These are phyloP conservation scores for Boletus pseudopeckii DNA, from an alignment of 768 basidiomycete genomes.

Conservation along the genomic window DNA sequence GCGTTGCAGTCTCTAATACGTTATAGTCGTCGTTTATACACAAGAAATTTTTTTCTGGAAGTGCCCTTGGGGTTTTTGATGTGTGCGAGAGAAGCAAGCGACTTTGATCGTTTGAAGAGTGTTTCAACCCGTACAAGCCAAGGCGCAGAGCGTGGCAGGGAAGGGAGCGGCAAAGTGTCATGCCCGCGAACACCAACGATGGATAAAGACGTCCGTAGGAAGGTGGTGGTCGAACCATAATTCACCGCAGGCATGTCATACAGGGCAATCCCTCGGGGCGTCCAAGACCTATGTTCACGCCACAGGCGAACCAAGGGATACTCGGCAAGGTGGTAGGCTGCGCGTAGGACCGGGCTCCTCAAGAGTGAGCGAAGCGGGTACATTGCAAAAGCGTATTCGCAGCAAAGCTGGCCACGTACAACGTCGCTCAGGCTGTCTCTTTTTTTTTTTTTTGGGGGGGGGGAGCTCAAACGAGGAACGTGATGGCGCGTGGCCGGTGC, in stretches of 20 bases:
- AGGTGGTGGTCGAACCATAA: background rate
- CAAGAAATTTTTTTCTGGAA: background rate
- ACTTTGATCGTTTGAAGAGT: background rate
- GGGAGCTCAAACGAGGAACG: background rate
- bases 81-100: background rate
- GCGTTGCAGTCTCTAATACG: constrained; percentile 31
- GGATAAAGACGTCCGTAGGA: background rate
- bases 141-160: background rate
- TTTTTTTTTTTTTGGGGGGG: background rate
- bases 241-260: background rate
- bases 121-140: too few species aligned
- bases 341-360: background rate
- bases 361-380: too few species aligned
- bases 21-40: constrained; percentile 36
- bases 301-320: background rate
- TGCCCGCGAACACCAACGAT: background rate
- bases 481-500: background rate
- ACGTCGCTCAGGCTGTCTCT: too few species aligned
- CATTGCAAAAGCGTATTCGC: background rate
- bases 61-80: too few species aligned
- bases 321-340: background rate
- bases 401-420: background rate
- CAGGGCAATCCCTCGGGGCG: background rate
- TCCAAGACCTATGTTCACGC: background rate
- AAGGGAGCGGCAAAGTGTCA: background rate